Percentiles rank a stretch among this genome's conserved stretches.
phyloP scores from a whole-genome alignment of 2,329 filamentous ascomycete species.

The Colletotrichum aenigma region DNA sequence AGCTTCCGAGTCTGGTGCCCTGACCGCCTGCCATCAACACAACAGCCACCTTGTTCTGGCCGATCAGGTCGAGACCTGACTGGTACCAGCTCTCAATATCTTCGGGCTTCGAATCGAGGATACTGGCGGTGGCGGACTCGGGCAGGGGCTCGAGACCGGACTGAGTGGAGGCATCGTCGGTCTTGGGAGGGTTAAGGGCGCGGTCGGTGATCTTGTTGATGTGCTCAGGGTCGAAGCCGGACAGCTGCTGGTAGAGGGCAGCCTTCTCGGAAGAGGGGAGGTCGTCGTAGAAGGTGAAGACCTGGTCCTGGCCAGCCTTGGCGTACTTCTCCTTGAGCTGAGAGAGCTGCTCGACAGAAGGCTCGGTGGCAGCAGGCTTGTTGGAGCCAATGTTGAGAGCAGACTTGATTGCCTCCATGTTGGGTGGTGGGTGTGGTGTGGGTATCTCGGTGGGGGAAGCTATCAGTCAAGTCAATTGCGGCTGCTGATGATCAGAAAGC shows the following conservation, averaged over 20 bases:
- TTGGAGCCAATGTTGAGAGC: slow-evolving; percentile 40
- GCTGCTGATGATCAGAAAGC: neutral
- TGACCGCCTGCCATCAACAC: slow-evolving; percentile 98
- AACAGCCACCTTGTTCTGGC: slow-evolving; percentile 78
- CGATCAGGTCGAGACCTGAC: slow-evolving; percentile 78
- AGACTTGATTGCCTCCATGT: slow-evolving; percentile 50
- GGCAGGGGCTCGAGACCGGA: slow-evolving; percentile 83
- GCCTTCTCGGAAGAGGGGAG: slow-evolving; percentile 77
- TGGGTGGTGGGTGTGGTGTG: slow-evolving; percentile 17
- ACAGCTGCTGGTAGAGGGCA: slow-evolving; percentile 80
- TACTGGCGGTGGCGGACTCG: slow-evolving; percentile 83
- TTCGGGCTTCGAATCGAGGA: slow-evolving; percentile 82
- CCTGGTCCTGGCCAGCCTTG: slow-evolving; percentile 78
- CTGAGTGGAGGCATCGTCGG: slow-evolving; percentile 54
- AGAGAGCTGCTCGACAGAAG: slow-evolving; percentile 69
- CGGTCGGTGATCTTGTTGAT: slow-evolving; percentile 88
- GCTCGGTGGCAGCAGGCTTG: slow-evolving; percentile 47
- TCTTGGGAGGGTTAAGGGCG: slow-evolving; percentile 78
- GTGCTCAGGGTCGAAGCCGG: slow-evolving; percentile 78
- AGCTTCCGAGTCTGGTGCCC: slow-evolving; percentile 92
- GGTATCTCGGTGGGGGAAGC: neutral
- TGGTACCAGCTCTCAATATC: slow-evolving; percentile 87
- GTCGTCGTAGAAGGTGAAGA: slow-evolving; percentile 84
- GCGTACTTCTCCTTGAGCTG: slow-evolving; percentile 75
- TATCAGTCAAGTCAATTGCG: neutral